Evolutionary conservation across 805 yeast species (phyloP).

Genomic region (Maudiozyma saulgeensis): DNA sequence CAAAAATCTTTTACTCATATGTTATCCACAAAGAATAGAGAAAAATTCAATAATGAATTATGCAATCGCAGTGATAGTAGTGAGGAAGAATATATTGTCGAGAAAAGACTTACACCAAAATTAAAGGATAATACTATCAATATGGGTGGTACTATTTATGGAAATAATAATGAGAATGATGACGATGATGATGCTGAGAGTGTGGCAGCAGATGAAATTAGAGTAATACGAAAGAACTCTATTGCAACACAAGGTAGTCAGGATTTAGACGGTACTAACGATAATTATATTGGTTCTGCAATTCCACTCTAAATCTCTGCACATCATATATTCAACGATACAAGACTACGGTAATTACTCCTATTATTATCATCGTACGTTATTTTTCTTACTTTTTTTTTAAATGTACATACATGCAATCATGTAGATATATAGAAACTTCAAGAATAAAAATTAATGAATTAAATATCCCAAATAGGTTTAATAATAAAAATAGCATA

Average conservation of each 20-base stretch:
- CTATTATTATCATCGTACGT: no score
- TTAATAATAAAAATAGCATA: no score
- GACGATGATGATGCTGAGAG: not conserved
- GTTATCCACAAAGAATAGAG: slow-evolving; percentile 12
- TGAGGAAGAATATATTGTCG: slow-evolving; percentile 8
- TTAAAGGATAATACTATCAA: not conserved
- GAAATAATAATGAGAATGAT: not conserved
- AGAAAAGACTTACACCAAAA: not conserved
- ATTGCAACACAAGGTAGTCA: not conserved
- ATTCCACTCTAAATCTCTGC: not conserved
- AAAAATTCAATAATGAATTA: slow-evolving; percentile 9
- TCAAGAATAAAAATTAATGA: no score
- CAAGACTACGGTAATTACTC: no score
- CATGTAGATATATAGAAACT: no score
- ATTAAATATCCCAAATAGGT: no score
- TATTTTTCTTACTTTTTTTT: no score
- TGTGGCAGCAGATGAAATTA: not conserved
- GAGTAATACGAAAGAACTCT: slow-evolving; percentile 2
- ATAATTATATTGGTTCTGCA: not conserved
- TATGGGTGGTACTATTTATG: not conserved
- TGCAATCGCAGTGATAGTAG: slow-evolving; percentile 1
- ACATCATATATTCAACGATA: no score
- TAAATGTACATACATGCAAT: no score
- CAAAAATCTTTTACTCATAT: slow-evolving; percentile 61
- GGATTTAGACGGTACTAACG: not conserved